Conservation (phyloP, 1,139 yeast species). For the Suhomyces choctaworum region DNA sequence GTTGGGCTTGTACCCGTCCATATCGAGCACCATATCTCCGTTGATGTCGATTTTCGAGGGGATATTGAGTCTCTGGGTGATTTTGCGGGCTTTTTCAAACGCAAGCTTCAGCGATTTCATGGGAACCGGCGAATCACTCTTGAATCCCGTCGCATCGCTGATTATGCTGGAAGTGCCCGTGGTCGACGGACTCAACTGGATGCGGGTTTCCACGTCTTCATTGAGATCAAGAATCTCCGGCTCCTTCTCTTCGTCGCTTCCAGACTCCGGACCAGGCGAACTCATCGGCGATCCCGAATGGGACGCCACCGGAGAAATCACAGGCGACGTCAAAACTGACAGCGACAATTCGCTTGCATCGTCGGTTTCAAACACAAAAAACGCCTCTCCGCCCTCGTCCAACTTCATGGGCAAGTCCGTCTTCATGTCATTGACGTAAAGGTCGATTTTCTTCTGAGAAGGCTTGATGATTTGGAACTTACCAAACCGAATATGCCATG, state of each 20-base stretch:
- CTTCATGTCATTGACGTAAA: slow-evolving; percentile 77
- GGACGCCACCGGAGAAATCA: slow-evolving; percentile 75
- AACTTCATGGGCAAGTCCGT: slow-evolving; percentile 92
- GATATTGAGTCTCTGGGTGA: slow-evolving; percentile 75
- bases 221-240: slow-evolving; percentile 41
- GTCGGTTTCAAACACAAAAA: slow-evolving; percentile 89
- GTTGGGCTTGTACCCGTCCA: slow-evolving; percentile 94
- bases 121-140: slow-evolving; percentile 13
- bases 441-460: slow-evolving; percentile 91
- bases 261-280: slow-evolving; percentile 22
- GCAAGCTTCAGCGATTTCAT: slow-evolving; percentile 41
- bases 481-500: slow-evolving; percentile 96
- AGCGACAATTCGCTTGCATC: slow-evolving; percentile 60
- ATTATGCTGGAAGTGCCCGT: slow-evolving; percentile 3
- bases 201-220: slow-evolving; percentile 30
- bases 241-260: slow-evolving; percentile 16
- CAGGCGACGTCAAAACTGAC: slow-evolving; percentile 88
- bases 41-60: slow-evolving; percentile 87
- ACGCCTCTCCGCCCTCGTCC: slow-evolving; percentile 98
- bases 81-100: slow-evolving; percentile 63
- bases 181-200: slow-evolving; percentile 20
- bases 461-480: slow-evolving; percentile 90
- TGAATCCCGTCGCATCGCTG: slow-evolving; percentile 4
- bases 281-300: slow-evolving; percentile 55
- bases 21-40: slow-evolving; percentile 89